Evolutionary conservation across 164 flowering plant genomes (phyloP).

Genomic region (Litsea cubeba): DNA sequence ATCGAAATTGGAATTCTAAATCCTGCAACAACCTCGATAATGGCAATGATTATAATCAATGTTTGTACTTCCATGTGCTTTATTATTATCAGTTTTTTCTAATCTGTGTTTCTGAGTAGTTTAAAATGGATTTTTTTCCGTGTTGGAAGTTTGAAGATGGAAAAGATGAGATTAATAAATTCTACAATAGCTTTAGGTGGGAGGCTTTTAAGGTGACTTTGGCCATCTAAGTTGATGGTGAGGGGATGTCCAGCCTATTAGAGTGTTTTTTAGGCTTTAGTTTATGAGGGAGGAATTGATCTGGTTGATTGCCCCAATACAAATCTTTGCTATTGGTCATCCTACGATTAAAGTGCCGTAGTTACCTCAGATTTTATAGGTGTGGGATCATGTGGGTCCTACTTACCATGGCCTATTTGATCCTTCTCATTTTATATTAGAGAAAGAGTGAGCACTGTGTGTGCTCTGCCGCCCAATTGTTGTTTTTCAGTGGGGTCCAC

Average conservation of each 20-base stretch:
- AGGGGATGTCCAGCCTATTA: not conserved
- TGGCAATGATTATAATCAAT: not conserved
- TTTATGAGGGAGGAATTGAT: not conserved
- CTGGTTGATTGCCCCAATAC: not conserved
- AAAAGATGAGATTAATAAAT: not conserved
- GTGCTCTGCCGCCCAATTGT: no score
- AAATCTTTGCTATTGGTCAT: not conserved
- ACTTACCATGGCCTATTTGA: no score
- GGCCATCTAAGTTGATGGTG: not conserved
- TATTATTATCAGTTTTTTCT: not conserved
- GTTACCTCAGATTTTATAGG: no score
- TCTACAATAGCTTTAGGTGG: not conserved
- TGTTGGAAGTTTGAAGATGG: not conserved
- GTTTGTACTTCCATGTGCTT: not conserved
- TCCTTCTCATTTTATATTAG: no score
- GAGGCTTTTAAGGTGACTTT: not conserved
- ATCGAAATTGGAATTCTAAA: not conserved
- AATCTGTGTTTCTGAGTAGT: not conserved
- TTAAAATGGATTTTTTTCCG: not conserved
- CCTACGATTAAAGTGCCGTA: no score
- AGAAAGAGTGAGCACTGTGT: no score
- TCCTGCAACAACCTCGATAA: constrained; percentile 1
- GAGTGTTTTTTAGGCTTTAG: not conserved
- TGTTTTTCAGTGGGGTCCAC: no score
- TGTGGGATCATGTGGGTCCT: no score